Evolutionary conservation across 805 yeast genomes (phyloP).

Genomic region (Zygotorulaspora sp.): DNA sequence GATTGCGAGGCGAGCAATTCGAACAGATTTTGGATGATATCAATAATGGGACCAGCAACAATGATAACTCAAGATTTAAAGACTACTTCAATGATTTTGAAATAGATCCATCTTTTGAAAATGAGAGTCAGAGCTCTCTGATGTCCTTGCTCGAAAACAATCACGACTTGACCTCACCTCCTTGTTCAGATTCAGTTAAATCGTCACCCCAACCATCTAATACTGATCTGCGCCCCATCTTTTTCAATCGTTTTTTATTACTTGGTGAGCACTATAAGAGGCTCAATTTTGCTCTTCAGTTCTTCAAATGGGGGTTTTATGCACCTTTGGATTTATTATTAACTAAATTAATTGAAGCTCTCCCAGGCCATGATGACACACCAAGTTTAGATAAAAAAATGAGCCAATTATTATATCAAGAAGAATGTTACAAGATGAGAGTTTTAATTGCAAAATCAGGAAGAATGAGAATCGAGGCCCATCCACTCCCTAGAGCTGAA

Average conservation of each 20-base stretch:
- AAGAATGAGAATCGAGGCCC: constrained; percentile 37
- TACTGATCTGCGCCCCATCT: constrained; percentile 13
- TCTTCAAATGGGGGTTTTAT: constrained; percentile 48
- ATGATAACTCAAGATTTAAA: constrained; percentile 18
- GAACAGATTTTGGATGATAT: neutral
- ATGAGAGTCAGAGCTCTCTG: constrained; percentile 10
- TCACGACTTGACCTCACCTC: constrained; percentile 15
- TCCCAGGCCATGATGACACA: constrained; percentile 11
- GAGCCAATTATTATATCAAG: constrained; percentile 24
- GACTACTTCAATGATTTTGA: constrained; percentile 20
- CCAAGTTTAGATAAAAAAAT: constrained; percentile 14
- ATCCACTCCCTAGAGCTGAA: constrained; percentile 25
- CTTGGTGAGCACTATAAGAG: constrained; percentile 61
- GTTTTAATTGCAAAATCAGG: constrained; percentile 40
- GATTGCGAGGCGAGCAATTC: constrained; percentile 5
- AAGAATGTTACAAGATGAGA: constrained; percentile 45
- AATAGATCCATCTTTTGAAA: constrained; percentile 6
- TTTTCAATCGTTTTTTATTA: constrained; percentile 48
- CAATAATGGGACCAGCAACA: neutral
- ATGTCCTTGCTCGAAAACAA: constrained; percentile 9
- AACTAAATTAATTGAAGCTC: constrained; percentile 37
- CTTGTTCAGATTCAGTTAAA: constrained; percentile 13
- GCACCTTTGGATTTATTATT: constrained; percentile 44
- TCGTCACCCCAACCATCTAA: neutral
- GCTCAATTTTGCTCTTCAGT: constrained; percentile 48